A percentile compares a stretch with the other conserved stretches of the same genome.
These are phyloP conservation scores for Candolleomyces eurysporus DNA, from an alignment of 768 basidiomycete species.

Conservation along the genomic window DNA sequence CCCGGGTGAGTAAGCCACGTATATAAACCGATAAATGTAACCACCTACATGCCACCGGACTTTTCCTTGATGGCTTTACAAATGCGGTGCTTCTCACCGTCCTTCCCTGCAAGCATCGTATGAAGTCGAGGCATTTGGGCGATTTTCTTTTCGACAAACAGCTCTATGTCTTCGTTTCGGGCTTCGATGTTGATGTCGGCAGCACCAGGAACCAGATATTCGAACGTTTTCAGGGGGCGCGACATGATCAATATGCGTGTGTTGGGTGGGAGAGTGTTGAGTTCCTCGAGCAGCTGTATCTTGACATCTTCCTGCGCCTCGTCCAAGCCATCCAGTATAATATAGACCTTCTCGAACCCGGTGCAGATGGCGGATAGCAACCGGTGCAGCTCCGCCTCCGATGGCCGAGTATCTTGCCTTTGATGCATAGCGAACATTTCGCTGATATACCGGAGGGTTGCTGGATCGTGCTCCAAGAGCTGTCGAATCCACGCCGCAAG, in stretches of 20 bases:
- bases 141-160: background rate
- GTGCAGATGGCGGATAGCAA: background rate
- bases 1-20: background rate
- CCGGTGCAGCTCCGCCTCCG: background rate
- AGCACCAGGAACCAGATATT: background rate
- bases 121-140: background rate
- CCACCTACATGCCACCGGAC: slow-evolving; percentile 3
- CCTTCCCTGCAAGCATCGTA: background rate
- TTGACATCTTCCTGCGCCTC: background rate
- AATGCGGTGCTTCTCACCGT: background rate
- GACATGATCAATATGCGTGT: background rate
- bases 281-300: background rate
- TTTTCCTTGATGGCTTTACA: background rate
- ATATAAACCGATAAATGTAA: background rate
- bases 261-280: background rate
- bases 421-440: background rate
- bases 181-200: background rate
- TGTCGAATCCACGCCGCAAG: background rate
- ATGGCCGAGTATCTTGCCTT: background rate
- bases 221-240: background rate
- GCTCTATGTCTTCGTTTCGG: background rate
- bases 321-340: background rate
- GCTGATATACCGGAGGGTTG: background rate
- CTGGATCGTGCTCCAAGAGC: background rate
- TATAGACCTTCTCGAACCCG: background rate